Conservation (phyloP, 2,329 filamentous ascomycete species). For the Trichoderma guizhouense region DNA sequence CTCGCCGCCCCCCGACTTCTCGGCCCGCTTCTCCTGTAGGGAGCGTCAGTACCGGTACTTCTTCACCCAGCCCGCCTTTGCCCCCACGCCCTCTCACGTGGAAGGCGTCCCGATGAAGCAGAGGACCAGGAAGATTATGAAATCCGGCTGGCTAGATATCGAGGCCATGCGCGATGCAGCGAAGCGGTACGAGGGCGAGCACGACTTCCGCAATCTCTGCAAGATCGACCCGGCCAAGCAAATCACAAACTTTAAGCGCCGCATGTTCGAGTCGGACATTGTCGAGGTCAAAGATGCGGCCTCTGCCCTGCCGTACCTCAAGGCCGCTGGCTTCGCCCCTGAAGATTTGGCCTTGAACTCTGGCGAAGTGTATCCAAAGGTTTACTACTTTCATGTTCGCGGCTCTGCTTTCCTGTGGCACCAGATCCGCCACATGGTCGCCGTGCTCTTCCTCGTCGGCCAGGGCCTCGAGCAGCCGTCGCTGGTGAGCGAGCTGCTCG, state of each 20-base stretch:
- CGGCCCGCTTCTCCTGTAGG: conserved; percentile 86
- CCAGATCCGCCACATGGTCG: conserved; percentile 93
- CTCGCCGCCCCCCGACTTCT: conserved; percentile 72
- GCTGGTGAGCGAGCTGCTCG: conserved; percentile 71
- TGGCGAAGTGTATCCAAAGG: conserved; percentile 48
- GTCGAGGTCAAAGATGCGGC: conserved; percentile 60
- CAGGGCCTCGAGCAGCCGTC: conserved; percentile 78
- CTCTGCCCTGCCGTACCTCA: conserved; percentile 56
- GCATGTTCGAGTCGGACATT: conserved; percentile 77
- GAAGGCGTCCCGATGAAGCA: conserved; percentile 19
- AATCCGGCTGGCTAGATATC: conserved; percentile 81
- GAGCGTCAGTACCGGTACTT: conserved; percentile 94
- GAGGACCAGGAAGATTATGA: conserved; percentile 26
- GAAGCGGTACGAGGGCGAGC: conserved; percentile 71
- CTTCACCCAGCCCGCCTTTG: conserved; percentile 90
- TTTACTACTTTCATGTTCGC: conserved; percentile 85
- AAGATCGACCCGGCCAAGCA: conserved; percentile 90
- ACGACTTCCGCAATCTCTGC: conserved; percentile 97
- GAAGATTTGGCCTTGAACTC: conserved; percentile 19
- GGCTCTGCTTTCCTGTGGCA: conserved; percentile 97
- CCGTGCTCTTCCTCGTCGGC: conserved; percentile 85
- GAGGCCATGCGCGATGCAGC: conserved; percentile 82
- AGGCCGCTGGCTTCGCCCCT: conserved; percentile 34
- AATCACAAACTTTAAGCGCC: conserved; percentile 75
- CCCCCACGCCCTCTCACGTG: conserved; percentile 49